Base-by-base conservation (phyloP, 495 filamentous ascomycete genomes). In the Achaetomiella virescens region DNA sequence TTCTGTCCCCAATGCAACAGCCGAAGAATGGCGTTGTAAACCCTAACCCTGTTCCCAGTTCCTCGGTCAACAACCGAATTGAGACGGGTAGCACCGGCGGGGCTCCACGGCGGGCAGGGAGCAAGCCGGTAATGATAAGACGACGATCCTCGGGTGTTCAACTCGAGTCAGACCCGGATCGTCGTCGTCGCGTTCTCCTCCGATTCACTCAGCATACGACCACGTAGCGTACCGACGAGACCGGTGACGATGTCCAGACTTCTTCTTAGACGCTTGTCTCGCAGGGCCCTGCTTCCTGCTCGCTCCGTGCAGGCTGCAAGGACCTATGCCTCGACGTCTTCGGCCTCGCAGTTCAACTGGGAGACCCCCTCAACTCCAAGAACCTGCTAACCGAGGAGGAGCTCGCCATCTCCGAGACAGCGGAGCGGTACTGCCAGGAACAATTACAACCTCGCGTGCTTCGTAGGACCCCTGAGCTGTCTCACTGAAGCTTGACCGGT, bases 341-440 rank as follows among this genome's bases (percentile, higher is more conserved):
- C 61, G 18, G 36, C 35, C 37, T 8, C 57, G n/a, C 59, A 63
- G 51, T 97, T 97, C 70, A 82, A 92, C 69, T 98, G 93, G 95
- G 80, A 95, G 95, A 98, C 67, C 93, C 93, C 12, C 77, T 97
- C 35, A 79, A 74, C 25, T 78, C 87, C 11, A 83, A 81, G 57
- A 85, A 82, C 57, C 71, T 92, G 24, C 82, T 88, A 59, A 95
- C 89, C 11, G 87, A 91, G 63, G 95, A 98, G 53, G 93, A 98
- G 69, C 64, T 91, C 59, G 89, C 90, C 11, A 88, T 97, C 48
- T 79, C 87, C 24, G 90, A 96, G 57, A 96, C 88, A 1, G 91
- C 91, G 22, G 83, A 91, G 61, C 78, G 87, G 52, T 98, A 97
- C 65, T 97, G 91, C 70, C 95, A 97, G 72, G 91, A 96, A 59